phyloP scores from a whole-genome alignment of 2,329 filamentous ascomycete genomes.

The Didymella glomerata region DNA sequence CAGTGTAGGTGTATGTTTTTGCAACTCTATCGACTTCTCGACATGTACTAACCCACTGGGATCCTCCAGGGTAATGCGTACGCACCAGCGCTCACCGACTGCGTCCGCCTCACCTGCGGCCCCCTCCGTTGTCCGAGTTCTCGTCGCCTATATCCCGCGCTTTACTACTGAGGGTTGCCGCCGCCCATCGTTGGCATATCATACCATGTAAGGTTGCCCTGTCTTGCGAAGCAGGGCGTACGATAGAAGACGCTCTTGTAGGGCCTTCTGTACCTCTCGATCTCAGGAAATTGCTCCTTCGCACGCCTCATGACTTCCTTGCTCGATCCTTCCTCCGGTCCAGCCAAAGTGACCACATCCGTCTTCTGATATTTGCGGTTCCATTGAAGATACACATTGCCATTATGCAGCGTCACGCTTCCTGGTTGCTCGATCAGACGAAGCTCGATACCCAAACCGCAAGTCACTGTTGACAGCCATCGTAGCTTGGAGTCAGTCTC shows the following conservation, averaged over 20 bases:
- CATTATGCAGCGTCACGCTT: background rate
- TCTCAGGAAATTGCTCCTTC: background rate
- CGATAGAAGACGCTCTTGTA: background rate
- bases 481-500: background rate
- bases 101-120: too few species aligned
- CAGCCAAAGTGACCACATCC: background rate
- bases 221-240: background rate
- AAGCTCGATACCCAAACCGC: slow-evolving; percentile 6
- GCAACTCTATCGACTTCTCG: background rate
- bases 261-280: background rate
- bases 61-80: background rate
- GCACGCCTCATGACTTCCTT: slow-evolving; percentile 2
- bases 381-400: background rate
- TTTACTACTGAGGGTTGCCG: background rate
- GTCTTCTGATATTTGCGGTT: slow-evolving; percentile 3
- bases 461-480: background rate
- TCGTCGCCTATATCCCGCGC: background rate
- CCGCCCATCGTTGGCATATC: slow-evolving; percentile 7
- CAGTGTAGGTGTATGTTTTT: background rate
- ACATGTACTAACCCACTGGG: background rate
- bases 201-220: background rate
- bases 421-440: background rate
- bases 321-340: background rate
- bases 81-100: too few species aligned
- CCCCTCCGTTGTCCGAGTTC: background rate